Conservation (phyloP, 139 green algal genomes). For the Closterium sp. region DNA sequence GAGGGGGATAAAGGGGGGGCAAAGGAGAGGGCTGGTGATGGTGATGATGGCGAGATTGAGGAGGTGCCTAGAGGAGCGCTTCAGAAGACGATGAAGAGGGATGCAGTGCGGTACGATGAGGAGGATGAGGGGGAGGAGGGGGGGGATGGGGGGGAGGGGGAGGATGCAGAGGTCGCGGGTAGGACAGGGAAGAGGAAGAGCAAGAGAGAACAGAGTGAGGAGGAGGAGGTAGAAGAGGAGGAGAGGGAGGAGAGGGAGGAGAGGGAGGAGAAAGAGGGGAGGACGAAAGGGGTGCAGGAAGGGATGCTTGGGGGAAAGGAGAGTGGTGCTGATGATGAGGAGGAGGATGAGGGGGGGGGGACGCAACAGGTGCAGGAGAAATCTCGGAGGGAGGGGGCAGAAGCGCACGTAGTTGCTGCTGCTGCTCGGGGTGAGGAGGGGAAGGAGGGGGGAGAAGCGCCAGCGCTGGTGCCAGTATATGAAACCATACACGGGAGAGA, state of each 20-base stretch:
- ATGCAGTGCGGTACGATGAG: not conserved
- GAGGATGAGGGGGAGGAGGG: not conserved
- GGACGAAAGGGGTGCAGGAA: not conserved
- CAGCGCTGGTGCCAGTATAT: not conserved
- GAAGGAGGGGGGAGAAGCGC: not conserved
- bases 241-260: not conserved
- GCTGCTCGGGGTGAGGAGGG: too few species aligned
- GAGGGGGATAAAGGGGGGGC: not conserved
- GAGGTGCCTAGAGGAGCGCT: not conserved
- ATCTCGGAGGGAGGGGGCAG: not conserved
- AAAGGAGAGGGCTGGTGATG: not conserved
- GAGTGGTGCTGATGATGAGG: too few species aligned
- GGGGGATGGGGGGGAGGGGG: too few species aligned
- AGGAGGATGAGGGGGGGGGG: not conserved
- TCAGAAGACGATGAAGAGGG: not conserved
- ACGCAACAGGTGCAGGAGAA: not conserved
- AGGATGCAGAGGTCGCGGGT: not conserved
- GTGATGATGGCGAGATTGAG: not conserved
- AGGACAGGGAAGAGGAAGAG: not conserved
- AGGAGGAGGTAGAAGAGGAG: not conserved
- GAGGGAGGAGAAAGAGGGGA: not conserved
- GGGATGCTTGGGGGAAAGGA: not conserved
- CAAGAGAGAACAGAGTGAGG: not conserved
- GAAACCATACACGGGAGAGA: not conserved
- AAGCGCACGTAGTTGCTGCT: too few species aligned